phyloP scores from a whole-genome alignment of 106 monocot species.

The Allium fistulosum region DNA sequence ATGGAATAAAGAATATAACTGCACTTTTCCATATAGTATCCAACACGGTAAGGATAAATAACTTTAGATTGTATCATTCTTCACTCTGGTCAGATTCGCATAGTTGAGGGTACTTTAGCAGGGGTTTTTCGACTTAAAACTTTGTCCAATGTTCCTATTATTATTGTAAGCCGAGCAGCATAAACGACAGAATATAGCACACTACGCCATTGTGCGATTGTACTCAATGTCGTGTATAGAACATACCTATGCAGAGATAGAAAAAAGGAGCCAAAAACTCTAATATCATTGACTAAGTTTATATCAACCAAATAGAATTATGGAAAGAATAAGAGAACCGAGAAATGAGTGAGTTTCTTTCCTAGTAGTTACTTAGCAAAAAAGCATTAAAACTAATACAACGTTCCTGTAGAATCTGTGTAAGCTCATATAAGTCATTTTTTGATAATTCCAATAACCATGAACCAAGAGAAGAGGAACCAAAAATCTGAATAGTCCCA shows the following conservation, averaged over 20 bases:
- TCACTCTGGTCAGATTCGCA: conserved; percentile 80
- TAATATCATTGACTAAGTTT: not conserved
- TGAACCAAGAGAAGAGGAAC: conserved; percentile 63
- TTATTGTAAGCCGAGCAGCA: conserved; percentile 73
- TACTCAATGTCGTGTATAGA: conserved; percentile 72
- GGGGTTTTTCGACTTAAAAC: conserved; percentile 66
- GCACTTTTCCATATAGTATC: conserved; percentile 80
- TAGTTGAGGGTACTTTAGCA: conserved; percentile 74
- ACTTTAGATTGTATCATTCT: conserved; percentile 70
- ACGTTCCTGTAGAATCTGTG: conserved; percentile 68
- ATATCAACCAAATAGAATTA: not conserved
- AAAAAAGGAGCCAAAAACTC: not conserved
- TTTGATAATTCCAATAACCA: conserved; percentile 76
- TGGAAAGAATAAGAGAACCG: not conserved
- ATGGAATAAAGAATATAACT: conserved; percentile 69
- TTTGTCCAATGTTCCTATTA: conserved; percentile 87
- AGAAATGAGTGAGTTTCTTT: not conserved
- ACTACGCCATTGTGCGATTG: conserved; percentile 78
- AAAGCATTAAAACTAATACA: conserved; percentile 45
- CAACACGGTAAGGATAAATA: conserved; percentile 63
- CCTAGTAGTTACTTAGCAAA: conserved; percentile 21
- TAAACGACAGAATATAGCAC: conserved; percentile 84
- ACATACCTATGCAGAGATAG: conserved; percentile 57
- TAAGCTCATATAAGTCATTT: conserved; percentile 68
- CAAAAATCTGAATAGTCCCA: conserved; percentile 70